A percentile compares a stretch with the other conserved stretches of the same genome.
Conservation (phyloP, 208 protist genomes). For the Trypanosoma mega region DNA sequence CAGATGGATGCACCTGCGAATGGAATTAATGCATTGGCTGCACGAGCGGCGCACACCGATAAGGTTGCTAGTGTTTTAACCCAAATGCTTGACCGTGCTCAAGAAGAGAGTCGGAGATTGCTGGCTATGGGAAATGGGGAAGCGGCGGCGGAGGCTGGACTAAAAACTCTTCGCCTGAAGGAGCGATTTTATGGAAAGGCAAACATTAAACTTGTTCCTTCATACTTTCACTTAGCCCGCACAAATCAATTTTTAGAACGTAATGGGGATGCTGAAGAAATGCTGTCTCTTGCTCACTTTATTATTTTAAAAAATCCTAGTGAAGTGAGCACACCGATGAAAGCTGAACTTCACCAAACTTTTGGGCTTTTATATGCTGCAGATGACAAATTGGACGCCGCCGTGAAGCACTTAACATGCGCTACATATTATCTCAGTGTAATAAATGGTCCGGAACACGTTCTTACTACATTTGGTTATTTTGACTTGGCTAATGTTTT, state of each 20-base stretch:
- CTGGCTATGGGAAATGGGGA: conserved; percentile 67
- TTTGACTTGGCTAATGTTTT: conserved; percentile 92
- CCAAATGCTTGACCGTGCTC: conserved; percentile 61
- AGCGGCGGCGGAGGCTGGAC: conserved; percentile 72
- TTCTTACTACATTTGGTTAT: conserved; percentile 88
- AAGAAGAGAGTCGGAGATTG: conserved; percentile 71
- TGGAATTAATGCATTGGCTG: conserved; percentile 71
- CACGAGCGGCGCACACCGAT: conserved; percentile 48
- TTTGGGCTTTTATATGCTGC: conserved; percentile 88
- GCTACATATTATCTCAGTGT: conserved; percentile 86
- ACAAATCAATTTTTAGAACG: conserved; percentile 81
- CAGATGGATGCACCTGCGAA: conserved; percentile 59
- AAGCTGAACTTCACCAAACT: conserved; percentile 87
- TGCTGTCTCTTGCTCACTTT: conserved; percentile 86
- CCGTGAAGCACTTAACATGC: conserved; percentile 78
- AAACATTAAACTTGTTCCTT: conserved; percentile 65
- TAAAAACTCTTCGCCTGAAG: conserved; percentile 74
- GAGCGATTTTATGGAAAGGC: conserved; percentile 75
- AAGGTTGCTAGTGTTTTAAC: conserved; percentile 55
- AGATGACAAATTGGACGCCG: conserved; percentile 78
- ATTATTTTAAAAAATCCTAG: conserved; percentile 71
- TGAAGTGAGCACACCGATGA: conserved; percentile 47
- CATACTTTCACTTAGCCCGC: conserved; percentile 84
- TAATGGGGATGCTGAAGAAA: conserved; percentile 85
- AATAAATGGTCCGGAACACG: conserved; percentile 71